These are phyloP conservation scores for Sarocladium oryzae DNA, from an alignment of 2,329 filamentous ascomycete genomes.

Conservation along the genomic window DNA sequence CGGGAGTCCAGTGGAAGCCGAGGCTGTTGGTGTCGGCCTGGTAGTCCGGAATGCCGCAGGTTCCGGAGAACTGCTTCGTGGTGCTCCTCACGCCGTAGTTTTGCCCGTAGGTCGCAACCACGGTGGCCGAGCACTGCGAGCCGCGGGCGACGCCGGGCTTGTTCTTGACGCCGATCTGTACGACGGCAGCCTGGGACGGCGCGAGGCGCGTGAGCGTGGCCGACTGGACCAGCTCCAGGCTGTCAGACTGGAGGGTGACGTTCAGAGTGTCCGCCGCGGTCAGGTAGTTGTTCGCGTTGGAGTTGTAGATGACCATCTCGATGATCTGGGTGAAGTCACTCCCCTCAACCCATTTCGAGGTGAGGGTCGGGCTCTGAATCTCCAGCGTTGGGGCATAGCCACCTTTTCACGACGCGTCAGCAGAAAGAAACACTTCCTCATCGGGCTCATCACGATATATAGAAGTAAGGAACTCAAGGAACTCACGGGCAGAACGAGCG, in stretches of 20 bases:
- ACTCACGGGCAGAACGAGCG: too few relatives aligned
- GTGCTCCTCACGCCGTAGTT: too few relatives aligned
- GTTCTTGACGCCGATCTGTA: constrained; percentile 12
- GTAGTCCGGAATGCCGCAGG: neutral
- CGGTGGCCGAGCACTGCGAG: constrained; percentile 6
- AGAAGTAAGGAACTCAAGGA: too few relatives aligned
- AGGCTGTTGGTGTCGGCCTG: constrained; percentile 19
- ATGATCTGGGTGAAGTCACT: constrained; percentile 11
- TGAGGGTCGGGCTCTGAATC: constrained; percentile 3
- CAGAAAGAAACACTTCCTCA: too few relatives aligned
- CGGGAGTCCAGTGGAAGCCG: constrained; percentile 34
- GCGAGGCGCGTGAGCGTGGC: constrained; percentile 11
- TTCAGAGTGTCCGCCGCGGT: constrained; percentile 5
- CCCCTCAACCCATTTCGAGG: neutral
- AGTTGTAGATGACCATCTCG: constrained; percentile 12
- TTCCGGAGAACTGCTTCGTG: too few relatives aligned
- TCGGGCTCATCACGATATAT: too few relatives aligned
- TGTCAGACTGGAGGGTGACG: constrained; percentile 3
- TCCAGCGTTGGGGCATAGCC: too few relatives aligned
- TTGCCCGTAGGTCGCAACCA: neutral
- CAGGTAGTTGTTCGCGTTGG: constrained; percentile 6
- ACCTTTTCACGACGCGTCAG: too few relatives aligned
- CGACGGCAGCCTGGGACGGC: constrained; percentile 9
- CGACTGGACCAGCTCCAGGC: constrained; percentile 4
- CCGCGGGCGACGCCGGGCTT: constrained; percentile 9